These are phyloP conservation scores for Petunia secreta DNA, from an alignment of 257 asterid species.

Conservation along the genomic window DNA sequence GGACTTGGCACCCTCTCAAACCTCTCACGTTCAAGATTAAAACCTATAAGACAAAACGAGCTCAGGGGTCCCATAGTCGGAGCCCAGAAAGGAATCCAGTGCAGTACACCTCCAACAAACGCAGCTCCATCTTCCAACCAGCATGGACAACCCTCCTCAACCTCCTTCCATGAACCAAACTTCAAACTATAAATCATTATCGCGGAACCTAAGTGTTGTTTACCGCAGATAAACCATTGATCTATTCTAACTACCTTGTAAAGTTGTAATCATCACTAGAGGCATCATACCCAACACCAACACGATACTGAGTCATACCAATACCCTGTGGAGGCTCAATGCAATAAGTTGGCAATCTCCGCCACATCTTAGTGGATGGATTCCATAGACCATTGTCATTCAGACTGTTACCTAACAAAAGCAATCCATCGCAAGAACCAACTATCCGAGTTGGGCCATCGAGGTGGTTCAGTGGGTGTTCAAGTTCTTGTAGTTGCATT, in stretches of 20 bases:
- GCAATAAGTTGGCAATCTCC: conserved; percentile 34
- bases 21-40: conserved; percentile 50
- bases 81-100: conserved; percentile 39
- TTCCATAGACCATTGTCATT: conserved; percentile 44
- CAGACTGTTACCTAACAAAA: conserved; percentile 23
- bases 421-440: conserved; percentile 40
- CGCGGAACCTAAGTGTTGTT: conserved; percentile 39
- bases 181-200: conserved; percentile 51
- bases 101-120: conserved; percentile 49
- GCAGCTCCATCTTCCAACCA: conserved; percentile 56
- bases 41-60: conserved; percentile 45
- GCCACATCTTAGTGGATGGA: conserved; percentile 48
- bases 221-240: conserved; percentile 39
- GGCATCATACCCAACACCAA: conserved; percentile 54
- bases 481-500: neutral
- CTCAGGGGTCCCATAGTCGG: neutral
- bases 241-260: conserved; percentile 50
- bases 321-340: conserved; percentile 12
- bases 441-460: conserved; percentile 1
- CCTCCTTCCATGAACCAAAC: conserved; percentile 55
- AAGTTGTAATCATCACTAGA: neutral
- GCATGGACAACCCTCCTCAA: conserved; percentile 40
- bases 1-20: conserved; percentile 40
- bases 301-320: conserved; percentile 1
- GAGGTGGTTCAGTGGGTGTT: neutral